A percentile compares a stretch with the other conserved stretches of the same genome.
phyloP scores from a whole-genome alignment of 257 asterid genomes.

The Oldenlandia corymbosa region DNA sequence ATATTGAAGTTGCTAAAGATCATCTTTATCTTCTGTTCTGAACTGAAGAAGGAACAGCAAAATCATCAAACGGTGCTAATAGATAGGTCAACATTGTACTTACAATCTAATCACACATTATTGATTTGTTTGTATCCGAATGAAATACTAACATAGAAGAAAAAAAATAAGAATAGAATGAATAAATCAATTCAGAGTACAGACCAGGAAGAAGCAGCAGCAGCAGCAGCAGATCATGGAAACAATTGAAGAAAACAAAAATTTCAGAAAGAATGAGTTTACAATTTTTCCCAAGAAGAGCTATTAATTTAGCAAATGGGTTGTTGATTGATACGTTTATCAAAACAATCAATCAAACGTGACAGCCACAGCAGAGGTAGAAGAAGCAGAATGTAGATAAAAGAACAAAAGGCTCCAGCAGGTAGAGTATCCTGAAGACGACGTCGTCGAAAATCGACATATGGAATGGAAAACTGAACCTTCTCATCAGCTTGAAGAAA shows the following conservation, averaged over 20 bases:
- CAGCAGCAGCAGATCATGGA: too few relatives aligned
- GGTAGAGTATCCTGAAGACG: constrained; percentile 41
- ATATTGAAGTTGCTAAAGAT: too few relatives aligned
- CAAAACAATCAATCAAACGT: not conserved
- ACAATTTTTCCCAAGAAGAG: not conserved
- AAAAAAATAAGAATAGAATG: too few relatives aligned
- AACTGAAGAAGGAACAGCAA: not conserved
- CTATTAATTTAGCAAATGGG: not conserved
- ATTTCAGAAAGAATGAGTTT: not conserved
- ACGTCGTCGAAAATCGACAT: constrained; percentile 34
- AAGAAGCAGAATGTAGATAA: constrained; percentile 46
- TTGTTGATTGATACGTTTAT: too few relatives aligned
- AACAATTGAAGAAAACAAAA: too few relatives aligned
- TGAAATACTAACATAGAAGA: too few relatives aligned
- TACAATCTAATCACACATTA: not conserved
- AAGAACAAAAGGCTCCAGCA: constrained; percentile 41
- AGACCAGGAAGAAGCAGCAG: too few relatives aligned
- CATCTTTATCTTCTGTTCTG: too few relatives aligned
- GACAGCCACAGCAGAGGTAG: constrained; percentile 28
- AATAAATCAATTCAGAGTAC: too few relatives aligned
- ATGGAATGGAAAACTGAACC: constrained; percentile 20
- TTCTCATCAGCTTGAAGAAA: constrained; percentile 28
- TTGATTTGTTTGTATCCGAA: not conserved
- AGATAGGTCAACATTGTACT: too few relatives aligned
- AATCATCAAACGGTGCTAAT: not conserved